Base-by-base conservation (phyloP, 495 filamentous ascomycete genomes). In the Hypoxylon fuscum region DNA sequence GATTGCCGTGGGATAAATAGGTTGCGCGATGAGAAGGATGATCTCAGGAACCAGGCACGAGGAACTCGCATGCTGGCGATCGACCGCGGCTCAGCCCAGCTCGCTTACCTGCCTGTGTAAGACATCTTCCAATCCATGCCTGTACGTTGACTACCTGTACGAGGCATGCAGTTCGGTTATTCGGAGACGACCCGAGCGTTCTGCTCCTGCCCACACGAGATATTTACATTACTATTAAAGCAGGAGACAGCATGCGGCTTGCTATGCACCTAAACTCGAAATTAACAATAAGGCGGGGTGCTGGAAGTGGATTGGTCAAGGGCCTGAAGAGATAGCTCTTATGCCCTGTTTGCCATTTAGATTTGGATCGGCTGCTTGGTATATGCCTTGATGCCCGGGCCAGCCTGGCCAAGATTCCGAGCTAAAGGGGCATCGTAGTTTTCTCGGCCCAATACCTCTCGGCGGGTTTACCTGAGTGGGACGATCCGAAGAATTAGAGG, bases 321-420 rank as follows among this genome's bases (percentile, higher is more conserved):
- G 35, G 8, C n/a, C 3, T 12, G 22, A 29, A 15, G 42, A 45
- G 32, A 59, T 42, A 55, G 49, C 35, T 60, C 38, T 55, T 32
- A 44, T 40, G 57, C 42, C 51, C 18, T 31, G 25, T 42, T 14
- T 4, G 31, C 15, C 38, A 29, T 45, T 2, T 34, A 62, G 41
- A 62, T 66, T 61, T 53, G 52, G 63, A 67, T 67, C 63, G 37
- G 25, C 63, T 41, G 12, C 42, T 37, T 62, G 29, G 47, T 53
- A 48, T 27, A 47, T n/a, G n/a, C n/a, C n/a, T n/a, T n/a, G n/a
- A 32, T 53, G 41, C 35, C 41, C 23, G 31, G 35, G 35, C 48
- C 49, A 49, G 52, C 41, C 9, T n/a, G 18, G 18, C 27, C 6
- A 29, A 45, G 40, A 45, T 25, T 22, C 47, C 21, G 29, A 17